A percentile compares a stretch with the other conserved stretches of the same genome.
phyloP scores from a whole-genome alignment of 306 rosid genomes.

The Lablab purpureus region DNA sequence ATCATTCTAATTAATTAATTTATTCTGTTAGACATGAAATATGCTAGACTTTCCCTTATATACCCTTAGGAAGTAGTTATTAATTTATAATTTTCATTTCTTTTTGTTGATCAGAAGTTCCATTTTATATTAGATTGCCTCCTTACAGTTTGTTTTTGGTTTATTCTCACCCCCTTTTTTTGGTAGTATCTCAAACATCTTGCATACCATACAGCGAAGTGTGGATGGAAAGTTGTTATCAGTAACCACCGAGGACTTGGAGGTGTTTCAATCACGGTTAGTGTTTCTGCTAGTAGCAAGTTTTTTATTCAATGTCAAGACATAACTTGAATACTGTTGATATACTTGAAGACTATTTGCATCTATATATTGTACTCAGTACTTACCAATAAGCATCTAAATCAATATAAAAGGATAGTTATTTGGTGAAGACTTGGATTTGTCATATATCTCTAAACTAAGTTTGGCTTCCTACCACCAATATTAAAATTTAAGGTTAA shows the following conservation, averaged over 20 bases:
- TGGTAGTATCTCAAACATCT: slow-evolving; percentile 94
- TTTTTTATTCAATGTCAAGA: slow-evolving; percentile 35
- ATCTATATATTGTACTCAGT: not conserved
- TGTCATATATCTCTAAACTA: slow-evolving; percentile 5
- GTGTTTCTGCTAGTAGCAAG: slow-evolving; percentile 46
- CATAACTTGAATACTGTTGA: slow-evolving; percentile 2
- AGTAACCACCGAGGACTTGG: slow-evolving; percentile 96
- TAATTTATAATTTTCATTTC: not conserved
- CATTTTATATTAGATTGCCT: slow-evolving; percentile 32
- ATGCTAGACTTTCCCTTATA: slow-evolving; percentile 21
- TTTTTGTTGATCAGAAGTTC: slow-evolving; percentile 22
- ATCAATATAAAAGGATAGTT: not conserved
- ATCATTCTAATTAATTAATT: not conserved
- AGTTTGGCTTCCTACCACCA: slow-evolving; percentile 26
- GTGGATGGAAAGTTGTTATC: slow-evolving; percentile 87
- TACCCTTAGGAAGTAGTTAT: slow-evolving; percentile 1
- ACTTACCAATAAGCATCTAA: not conserved
- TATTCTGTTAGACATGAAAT: not conserved
- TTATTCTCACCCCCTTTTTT: slow-evolving; percentile 11
- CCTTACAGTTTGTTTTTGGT: slow-evolving; percentile 35
- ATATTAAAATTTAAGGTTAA: slow-evolving; percentile 7
- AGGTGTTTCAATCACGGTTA: slow-evolving; percentile 92
- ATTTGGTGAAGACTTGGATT: slow-evolving; percentile 19
- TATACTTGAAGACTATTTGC: slow-evolving; percentile 24
- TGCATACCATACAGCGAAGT: slow-evolving; percentile 76